These are phyloP conservation scores for Candida buenavistaensis DNA, from an alignment of 1,139 yeast genomes.

Conservation along the genomic window DNA sequence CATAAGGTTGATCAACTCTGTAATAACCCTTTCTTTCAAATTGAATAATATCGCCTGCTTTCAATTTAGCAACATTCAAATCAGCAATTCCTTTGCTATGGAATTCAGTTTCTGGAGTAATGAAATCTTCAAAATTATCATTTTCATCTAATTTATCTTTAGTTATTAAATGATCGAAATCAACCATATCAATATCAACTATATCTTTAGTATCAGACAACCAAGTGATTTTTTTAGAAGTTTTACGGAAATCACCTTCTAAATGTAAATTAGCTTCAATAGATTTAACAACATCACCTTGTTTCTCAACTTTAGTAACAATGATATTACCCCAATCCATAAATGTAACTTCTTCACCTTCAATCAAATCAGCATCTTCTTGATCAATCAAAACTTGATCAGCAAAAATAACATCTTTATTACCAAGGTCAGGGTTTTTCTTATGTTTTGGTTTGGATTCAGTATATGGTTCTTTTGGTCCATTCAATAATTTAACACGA, in stretches of 20 bases:
- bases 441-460: slow-evolving; percentile 92
- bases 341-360: slow-evolving; percentile 84
- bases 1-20: slow-evolving; percentile 70
- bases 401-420: slow-evolving; percentile 71
- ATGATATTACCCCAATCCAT: slow-evolving; percentile 99
- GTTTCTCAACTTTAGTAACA: slow-evolving; percentile 67
- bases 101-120: slow-evolving; percentile 88
- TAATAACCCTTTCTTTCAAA: slow-evolving; percentile 97
- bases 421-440: slow-evolving; percentile 91
- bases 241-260: slow-evolving; percentile 97
- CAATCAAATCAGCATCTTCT: slow-evolving; percentile 78
- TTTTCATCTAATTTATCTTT: slow-evolving; percentile 96
- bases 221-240: slow-evolving; percentile 95
- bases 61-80: slow-evolving; percentile 69
- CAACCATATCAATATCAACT: slow-evolving; percentile 76
- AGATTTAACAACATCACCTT: slow-evolving; percentile 55
- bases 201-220: slow-evolving; percentile 78
- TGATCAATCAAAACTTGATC: slow-evolving; percentile 76
- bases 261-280: slow-evolving; percentile 82
- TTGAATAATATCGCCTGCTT: slow-evolving; percentile 86
- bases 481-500: slow-evolving; percentile 64
- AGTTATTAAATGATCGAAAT: slow-evolving; percentile 92
- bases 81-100: slow-evolving; percentile 79
- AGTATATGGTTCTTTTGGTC: slow-evolving; percentile 58
- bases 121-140: slow-evolving; percentile 90